Evolutionary conservation across 2,329 filamentous ascomycete genomes (phyloP).

Genomic region (Leptographium procerum): DNA sequence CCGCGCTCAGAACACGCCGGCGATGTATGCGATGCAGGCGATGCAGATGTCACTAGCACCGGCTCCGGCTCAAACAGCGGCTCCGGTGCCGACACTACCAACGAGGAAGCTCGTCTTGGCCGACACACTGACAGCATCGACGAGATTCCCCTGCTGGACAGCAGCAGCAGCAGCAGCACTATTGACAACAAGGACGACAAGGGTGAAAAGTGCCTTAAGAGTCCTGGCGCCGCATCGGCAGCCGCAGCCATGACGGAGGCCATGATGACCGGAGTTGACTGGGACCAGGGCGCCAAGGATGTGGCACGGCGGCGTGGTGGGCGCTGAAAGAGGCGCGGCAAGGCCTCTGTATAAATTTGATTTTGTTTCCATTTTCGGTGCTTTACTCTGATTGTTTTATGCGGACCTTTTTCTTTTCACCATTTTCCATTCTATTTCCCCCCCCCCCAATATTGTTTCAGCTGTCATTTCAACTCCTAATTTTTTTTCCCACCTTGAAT

Average conservation of each 20-base stretch:
- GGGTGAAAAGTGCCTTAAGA: no score
- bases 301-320: constrained; percentile 29
- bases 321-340: no score
- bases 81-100: constrained; percentile 11
- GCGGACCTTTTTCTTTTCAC: no score
- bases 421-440: no score
- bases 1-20: background rate
- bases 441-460: no score
- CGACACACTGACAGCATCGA: constrained; percentile 29
- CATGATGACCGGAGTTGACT: constrained; percentile 12
- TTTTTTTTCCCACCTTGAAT: no score
- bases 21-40: no score
- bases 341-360: background rate
- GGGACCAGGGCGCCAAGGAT: constrained; percentile 31
- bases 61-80: constrained; percentile 11
- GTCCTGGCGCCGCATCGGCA: constrained; percentile 2
- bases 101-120: constrained; percentile 13
- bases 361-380: no score
- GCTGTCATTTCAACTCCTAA: no score
- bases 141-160: constrained; percentile 44
- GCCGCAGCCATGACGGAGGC: constrained; percentile 9
- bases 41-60: constrained; percentile 5
- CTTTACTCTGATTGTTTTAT: no score
- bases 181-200: no score
- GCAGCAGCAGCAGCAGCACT: constrained; percentile 13